phyloP scores from a whole-genome alignment of 1,284 basidiomycete genomes.

The Sutorius eximius region DNA sequence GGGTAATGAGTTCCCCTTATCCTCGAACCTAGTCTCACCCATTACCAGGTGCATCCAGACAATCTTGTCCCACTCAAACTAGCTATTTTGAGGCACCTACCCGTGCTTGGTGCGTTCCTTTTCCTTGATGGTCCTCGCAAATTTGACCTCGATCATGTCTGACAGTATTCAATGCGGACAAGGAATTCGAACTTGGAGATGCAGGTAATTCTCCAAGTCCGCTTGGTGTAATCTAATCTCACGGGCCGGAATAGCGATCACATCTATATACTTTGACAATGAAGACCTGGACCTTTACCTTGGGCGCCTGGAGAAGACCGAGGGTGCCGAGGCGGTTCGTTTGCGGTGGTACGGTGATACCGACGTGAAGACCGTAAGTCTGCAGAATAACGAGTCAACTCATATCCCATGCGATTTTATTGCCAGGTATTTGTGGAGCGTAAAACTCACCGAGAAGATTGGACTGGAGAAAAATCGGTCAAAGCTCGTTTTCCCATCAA shows the following conservation, averaged over 20 bases:
- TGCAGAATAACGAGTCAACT: neutral
- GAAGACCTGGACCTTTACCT: slow-evolving; percentile 97
- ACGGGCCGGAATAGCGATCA: slow-evolving; percentile 56
- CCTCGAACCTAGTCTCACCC: slow-evolving; percentile 6
- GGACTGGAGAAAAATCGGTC: slow-evolving; percentile 99
- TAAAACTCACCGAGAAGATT: slow-evolving; percentile 98
- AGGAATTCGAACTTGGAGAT: slow-evolving; percentile 90
- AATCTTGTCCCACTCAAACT: slow-evolving; percentile 96
- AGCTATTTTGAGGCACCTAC: slow-evolving; percentile 90
- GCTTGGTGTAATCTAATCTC: slow-evolving; percentile 4
- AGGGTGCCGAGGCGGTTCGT: slow-evolving; percentile 96
- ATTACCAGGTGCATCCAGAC: slow-evolving; percentile 81
- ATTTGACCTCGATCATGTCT: slow-evolving; percentile 13
- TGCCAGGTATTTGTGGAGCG: slow-evolving; percentile 94
- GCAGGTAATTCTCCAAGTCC: slow-evolving; percentile 53
- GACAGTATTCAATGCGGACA: slow-evolving; percentile 92
- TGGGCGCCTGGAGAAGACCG: slow-evolving; percentile 96
- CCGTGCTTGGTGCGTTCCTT: slow-evolving; percentile 72
- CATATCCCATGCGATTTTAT: neutral
- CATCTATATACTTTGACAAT: slow-evolving; percentile 92
- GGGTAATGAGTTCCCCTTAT: slow-evolving; percentile 57
- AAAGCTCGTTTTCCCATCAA: slow-evolving; percentile 98
- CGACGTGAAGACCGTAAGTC: slow-evolving; percentile 69
- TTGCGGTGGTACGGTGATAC: slow-evolving; percentile 98
- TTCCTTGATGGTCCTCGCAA: neutral